Evolutionary conservation across 2,329 filamentous ascomycete species (phyloP), one percentile per base, ranked within the genome.

Genomic region (Apiospora arundinis): DNA sequence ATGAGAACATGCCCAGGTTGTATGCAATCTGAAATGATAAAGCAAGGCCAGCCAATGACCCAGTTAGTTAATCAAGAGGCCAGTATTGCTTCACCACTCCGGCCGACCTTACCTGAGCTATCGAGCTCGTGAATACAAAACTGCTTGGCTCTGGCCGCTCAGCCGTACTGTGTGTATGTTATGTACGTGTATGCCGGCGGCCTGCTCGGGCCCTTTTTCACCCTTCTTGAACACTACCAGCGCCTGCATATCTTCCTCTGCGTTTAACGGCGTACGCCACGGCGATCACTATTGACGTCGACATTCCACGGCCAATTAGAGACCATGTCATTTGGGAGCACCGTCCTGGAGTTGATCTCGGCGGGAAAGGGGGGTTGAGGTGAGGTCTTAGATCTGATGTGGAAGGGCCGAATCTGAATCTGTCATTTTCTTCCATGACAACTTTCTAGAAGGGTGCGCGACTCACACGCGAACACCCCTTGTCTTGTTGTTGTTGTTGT

Each of bases 271-370:
- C 45, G 66, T 46, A 69, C 42, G 70, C 65, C 46, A 67, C 42
- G 66, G 66, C 66, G 70, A 71, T 71, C 70, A 49, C 46, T 48
- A 69, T 67, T 46, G 40, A 67, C 40, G n/a, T 67, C 65, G 40
- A 67, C 14, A 46, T 67, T 46, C 40, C 23, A 5, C 28, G 32
- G 21, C 32, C 49, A 18, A 14, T 32, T 32, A 32, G 21, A 28
- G 28, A 32, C 52, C 28, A 63, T n/a, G 28, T 40, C 56, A 63
- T 63, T 63, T 23, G 42, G 42, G 18, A 23, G 28, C 52, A 63
- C n/a, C 28, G 52, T 63, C 52, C 52, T 37, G 74, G 75, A 76
- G 73, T 71, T 73, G 71, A 73, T 71, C 70, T 69, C 72, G 72
- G 72, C n/a, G 1, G 28, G 25, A 5, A 40, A 45, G n/a, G 37